These are phyloP conservation scores for Lenwebbia sp. DNA, from an alignment of 345 rosid genomes.

Conservation along the genomic window DNA sequence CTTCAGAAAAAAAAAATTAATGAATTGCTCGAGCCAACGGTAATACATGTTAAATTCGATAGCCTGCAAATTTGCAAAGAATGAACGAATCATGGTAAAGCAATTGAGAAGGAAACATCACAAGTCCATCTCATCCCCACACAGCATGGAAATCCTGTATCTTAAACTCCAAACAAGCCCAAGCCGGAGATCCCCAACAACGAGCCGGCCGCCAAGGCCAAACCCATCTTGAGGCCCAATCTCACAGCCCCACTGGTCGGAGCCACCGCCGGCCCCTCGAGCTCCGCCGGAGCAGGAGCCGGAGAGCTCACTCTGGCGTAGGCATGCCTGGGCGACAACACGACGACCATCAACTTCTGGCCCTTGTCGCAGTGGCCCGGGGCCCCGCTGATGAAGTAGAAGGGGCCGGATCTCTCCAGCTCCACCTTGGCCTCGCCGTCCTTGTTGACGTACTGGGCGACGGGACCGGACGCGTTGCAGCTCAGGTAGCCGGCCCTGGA, in stretches of 20 bases:
- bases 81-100: neutral
- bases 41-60: neutral
- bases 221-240: constrained; percentile 7
- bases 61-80: neutral
- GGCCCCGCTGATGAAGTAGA: constrained; percentile 73
- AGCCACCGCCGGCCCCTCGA: constrained; percentile 49
- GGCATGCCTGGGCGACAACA: constrained; percentile 28
- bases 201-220: neutral
- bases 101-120: neutral
- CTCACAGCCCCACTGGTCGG: constrained; percentile 37
- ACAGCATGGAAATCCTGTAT: neutral
- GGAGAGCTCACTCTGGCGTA: constrained; percentile 33
- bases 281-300: constrained; percentile 58
- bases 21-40: neutral
- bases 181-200: neutral
- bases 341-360: constrained; percentile 62
- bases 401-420: constrained; percentile 50
- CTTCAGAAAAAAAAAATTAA: neutral
- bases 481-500: constrained; percentile 35
- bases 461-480: constrained; percentile 53
- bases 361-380: constrained; percentile 68
- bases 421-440: constrained; percentile 62
- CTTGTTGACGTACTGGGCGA: constrained; percentile 31
- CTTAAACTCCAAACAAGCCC: constrained; percentile 12
- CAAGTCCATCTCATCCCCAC: neutral